These are phyloP conservation scores for Ceratobasidium sp. DNA, from an alignment of 1,284 basidiomycete genomes.

Conservation along the genomic window DNA sequence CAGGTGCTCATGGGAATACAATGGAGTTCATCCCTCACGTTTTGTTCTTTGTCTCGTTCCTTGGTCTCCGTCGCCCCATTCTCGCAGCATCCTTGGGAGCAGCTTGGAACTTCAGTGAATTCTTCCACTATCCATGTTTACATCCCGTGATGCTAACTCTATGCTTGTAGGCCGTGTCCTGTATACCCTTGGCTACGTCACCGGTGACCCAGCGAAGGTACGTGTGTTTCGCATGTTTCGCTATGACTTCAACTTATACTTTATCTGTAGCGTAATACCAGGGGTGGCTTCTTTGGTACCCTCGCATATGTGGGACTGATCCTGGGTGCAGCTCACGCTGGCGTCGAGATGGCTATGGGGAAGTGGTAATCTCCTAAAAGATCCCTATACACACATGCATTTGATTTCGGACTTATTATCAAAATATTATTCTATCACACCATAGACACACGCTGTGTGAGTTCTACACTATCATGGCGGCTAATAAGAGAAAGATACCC, in stretches of 20 bases:
- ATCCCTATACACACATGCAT: background rate
- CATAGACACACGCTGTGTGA: too few relatives aligned
- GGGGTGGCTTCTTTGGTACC: slow-evolving; percentile 17
- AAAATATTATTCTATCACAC: too few relatives aligned
- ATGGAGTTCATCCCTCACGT: slow-evolving; percentile 23
- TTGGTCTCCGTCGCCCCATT: slow-evolving; percentile 21
- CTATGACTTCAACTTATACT: background rate
- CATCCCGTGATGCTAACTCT: background rate
- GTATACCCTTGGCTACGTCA: slow-evolving; percentile 30
- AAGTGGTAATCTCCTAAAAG: slow-evolving; percentile 11
- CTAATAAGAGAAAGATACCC: too few relatives aligned
- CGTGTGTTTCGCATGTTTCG: background rate
- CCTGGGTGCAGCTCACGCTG: slow-evolving; percentile 10
- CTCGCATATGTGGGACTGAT: background rate
- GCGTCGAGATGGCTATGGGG: slow-evolving; percentile 20
- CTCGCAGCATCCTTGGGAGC: slow-evolving; percentile 35
- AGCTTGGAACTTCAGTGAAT: slow-evolving; percentile 8
- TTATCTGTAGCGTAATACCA: slow-evolving; percentile 25
- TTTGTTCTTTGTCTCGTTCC: slow-evolving; percentile 22
- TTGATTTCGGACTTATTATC: too few relatives aligned
- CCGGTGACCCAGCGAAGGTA: slow-evolving; percentile 34
- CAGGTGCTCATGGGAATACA: slow-evolving; percentile 34
- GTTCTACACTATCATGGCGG: too few relatives aligned
- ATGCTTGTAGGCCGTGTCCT: slow-evolving; percentile 9
- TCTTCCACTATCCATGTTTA: background rate